Evolutionary conservation across 2,329 filamentous ascomycete genomes (phyloP).

Genomic region (Talaromyces sp.): DNA sequence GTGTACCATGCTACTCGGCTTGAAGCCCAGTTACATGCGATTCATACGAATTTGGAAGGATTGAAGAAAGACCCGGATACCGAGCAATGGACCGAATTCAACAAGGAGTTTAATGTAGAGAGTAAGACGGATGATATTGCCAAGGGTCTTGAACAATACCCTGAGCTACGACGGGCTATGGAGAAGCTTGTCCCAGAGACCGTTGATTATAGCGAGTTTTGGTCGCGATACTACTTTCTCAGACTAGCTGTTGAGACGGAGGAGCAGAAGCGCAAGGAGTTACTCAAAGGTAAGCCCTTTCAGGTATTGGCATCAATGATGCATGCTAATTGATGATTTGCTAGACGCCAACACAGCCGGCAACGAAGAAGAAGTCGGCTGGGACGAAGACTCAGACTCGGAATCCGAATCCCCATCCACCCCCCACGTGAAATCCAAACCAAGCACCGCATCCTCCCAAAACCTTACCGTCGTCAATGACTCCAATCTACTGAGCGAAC

Average conservation of each 20-base stretch:
- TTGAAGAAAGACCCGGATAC: constrained; percentile 79
- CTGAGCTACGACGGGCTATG: constrained; percentile 83
- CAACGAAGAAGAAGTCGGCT: constrained; percentile 68
- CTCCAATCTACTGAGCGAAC: constrained; percentile 60
- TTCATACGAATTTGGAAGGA: constrained; percentile 79
- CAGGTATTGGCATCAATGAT: background rate
- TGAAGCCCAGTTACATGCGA: constrained; percentile 92
- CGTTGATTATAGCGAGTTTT: constrained; percentile 87
- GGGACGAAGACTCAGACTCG: constrained; percentile 70
- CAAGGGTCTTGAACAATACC: constrained; percentile 78
- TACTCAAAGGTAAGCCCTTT: constrained; percentile 73
- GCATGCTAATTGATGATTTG: background rate
- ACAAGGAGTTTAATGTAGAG: constrained; percentile 72
- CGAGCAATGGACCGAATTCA: constrained; percentile 72
- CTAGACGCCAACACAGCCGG: constrained; percentile 45
- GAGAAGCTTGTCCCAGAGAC: constrained; percentile 91
- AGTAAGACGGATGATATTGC: constrained; percentile 81
- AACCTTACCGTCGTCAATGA: constrained; percentile 35
- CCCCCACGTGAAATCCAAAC: constrained; percentile 43
- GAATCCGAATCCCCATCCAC: constrained; percentile 47
- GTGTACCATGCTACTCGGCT: constrained; percentile 94
- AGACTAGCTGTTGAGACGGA: constrained; percentile 90
- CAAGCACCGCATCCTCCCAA: constrained; percentile 26
- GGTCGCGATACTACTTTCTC: constrained; percentile 94
- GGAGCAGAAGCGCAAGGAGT: constrained; percentile 80